Conservation (phyloP, 352 stramenopile species). For the Phytopythium sindhum region DNA sequence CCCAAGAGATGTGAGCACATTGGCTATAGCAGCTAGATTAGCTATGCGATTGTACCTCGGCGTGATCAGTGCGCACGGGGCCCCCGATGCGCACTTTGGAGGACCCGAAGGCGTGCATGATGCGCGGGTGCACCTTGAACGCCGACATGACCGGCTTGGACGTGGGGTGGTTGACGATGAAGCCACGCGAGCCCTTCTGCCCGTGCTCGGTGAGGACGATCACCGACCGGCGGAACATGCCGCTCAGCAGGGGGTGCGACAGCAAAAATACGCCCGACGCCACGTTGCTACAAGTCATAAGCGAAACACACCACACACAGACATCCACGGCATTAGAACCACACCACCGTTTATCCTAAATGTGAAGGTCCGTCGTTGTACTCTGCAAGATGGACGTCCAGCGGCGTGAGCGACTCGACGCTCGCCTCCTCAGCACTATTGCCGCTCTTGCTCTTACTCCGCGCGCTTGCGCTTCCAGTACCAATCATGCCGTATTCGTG, state of each 20-base stretch:
- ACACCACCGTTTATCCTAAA: too few species aligned
- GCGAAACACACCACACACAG: background rate
- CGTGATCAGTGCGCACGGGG: conserved; percentile 56
- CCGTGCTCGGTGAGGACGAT: conserved; percentile 74
- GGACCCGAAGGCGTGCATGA: conserved; percentile 55
- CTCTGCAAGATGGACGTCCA: conserved; percentile 40
- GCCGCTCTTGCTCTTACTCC: background rate
- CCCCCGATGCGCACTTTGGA: conserved; percentile 60
- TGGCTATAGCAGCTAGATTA: background rate
- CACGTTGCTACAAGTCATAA: conserved; percentile 16
- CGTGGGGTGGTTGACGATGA: conserved; percentile 71
- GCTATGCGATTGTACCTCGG: conserved; percentile 35
- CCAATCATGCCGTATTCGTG: conserved; percentile 27
- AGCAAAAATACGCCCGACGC: conserved; percentile 66
- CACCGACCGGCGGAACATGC: conserved; percentile 71
- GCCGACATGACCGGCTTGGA: conserved; percentile 46
- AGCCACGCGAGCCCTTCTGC: conserved; percentile 49
- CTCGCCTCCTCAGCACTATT: background rate
- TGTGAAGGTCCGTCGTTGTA: conserved; percentile 11
- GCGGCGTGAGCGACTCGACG: conserved; percentile 10
- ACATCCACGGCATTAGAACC: too few species aligned
- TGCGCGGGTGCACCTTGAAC: conserved; percentile 59
- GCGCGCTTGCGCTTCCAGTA: background rate
- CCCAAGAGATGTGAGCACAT: background rate
- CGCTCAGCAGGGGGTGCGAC: conserved; percentile 65